Evolutionary conservation across 2,329 filamentous ascomycete species (phyloP), one percentile per base, ranked within the genome.

Genomic region (Aspergillus sp.): DNA sequence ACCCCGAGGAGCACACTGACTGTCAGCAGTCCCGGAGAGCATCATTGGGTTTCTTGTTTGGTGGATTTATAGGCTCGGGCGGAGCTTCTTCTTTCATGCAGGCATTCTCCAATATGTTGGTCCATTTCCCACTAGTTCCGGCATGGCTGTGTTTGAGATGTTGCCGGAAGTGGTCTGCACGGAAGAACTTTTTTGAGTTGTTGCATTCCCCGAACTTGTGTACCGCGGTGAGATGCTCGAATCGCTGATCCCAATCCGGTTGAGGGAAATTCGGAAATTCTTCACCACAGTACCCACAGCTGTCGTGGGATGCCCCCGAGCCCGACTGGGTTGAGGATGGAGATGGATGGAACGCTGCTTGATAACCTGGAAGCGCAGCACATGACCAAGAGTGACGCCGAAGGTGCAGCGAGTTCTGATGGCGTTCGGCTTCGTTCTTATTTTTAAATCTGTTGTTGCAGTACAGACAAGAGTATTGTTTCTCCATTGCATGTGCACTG

Each of bases 131-230:
- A 74, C 92, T 97, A 0, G 91, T 93, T 36, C 95, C 95, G 38
- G 90, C 91, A 76, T 98, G 95, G 73, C 92, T 97, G 74, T 99
- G 95, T 80, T 98, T 99, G 57, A 99, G 81, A 76, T 99, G 95
- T 75, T 99, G 95, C 58, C 95, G 87, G 81, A 99, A 99, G 74
- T 99, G 95, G 74, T 99, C 95, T 34, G 95, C 95, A 38, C 95
- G 86, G 79, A 90, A 99, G 74, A 99, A 99, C 74, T 98, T 98
- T 81, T 99, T 99, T 65, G 90, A 89, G 68, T 95, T 92, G 74
- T 99, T 99, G 83, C 95, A 99, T 77, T 98, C 95, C 62, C 92
- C 87, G 72, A 96, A 99, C 72, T 99, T 99, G 80, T 99, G 95
- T 62, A 92, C 85, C 66, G 90, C 88, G 69, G 92, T 93, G 53